phyloP scores from a whole-genome alignment of 108 stramenopile genomes.

The Chaetoceros tenuissimus region DNA sequence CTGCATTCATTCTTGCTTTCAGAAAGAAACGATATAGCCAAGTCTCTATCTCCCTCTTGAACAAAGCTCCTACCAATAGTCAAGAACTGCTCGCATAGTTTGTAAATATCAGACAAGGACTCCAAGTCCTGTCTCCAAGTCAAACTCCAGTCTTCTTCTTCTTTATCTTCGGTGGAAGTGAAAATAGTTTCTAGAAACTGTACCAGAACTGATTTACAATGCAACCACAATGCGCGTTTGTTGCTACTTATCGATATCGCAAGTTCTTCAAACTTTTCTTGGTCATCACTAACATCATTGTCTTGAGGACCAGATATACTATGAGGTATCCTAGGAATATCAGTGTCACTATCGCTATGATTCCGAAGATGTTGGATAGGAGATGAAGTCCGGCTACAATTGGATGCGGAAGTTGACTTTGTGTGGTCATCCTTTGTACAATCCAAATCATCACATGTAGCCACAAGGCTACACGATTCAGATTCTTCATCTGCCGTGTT shows the following conservation, averaged over 20 bases:
- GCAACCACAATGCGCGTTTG: background rate
- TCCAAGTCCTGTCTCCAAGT: slow-evolving; percentile 27
- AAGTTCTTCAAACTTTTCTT: too few relatives aligned
- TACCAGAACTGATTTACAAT: background rate
- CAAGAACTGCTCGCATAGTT: slow-evolving; percentile 21
- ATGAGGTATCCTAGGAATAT: background rate
- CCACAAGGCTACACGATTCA: too few relatives aligned
- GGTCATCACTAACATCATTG: background rate
- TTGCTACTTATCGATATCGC: too few relatives aligned
- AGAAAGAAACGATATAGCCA: background rate
- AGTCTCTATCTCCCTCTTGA: background rate
- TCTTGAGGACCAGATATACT: background rate
- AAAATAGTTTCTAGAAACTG: background rate
- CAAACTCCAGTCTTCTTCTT: background rate
- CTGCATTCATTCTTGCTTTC: background rate
- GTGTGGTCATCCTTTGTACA: background rate
- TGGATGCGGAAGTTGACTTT: background rate
- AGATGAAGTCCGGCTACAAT: background rate
- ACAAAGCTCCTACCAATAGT: slow-evolving; percentile 12
- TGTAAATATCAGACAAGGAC: slow-evolving; percentile 23
- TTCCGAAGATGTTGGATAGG: background rate
- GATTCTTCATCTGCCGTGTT: too few relatives aligned
- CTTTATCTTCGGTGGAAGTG: background rate
- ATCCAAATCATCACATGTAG: background rate
- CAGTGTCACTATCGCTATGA: background rate